phyloP scores from a whole-genome alignment of 1,284 basidiomycete species.

The Earliella scabrosa region DNA sequence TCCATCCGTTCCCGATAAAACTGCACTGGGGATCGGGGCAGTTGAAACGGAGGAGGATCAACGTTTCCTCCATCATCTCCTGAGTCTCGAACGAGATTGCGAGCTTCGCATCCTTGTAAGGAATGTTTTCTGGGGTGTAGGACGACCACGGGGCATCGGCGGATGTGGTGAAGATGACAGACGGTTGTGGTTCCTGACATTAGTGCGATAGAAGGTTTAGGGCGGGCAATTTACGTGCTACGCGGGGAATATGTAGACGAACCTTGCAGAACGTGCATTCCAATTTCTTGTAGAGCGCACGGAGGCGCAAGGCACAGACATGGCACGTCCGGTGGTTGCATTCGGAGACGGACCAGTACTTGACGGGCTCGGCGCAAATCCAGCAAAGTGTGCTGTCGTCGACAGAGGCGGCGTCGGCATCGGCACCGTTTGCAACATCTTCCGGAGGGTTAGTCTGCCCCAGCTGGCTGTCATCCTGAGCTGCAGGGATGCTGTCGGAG shows the following conservation, averaged over 20 bases:
- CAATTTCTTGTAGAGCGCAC: constrained; percentile 91
- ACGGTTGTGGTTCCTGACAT: constrained; percentile 73
- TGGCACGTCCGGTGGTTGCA: constrained; percentile 96
- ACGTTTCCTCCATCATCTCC: constrained; percentile 94
- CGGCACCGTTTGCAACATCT: constrained; percentile 5
- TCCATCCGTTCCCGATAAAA: constrained; percentile 87
- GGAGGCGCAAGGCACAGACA: constrained; percentile 89
- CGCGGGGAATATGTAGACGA: constrained; percentile 20
- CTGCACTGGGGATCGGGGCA: constrained; percentile 85
- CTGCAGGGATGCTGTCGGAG: constrained; percentile 4
- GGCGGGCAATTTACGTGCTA: constrained; percentile 1
- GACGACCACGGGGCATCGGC: constrained; percentile 66
- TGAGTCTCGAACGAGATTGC: constrained; percentile 88
- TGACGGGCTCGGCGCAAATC: constrained; percentile 96
- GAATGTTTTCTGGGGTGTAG: constrained; percentile 60
- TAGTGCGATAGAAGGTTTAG: background rate
- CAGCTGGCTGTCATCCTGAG: constrained; percentile 5
- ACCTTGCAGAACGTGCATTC: constrained; percentile 99
- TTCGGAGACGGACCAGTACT: constrained; percentile 86
- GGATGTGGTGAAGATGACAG: constrained; percentile 83
- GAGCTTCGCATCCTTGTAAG: constrained; percentile 79
- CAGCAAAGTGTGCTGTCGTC: constrained; percentile 72
- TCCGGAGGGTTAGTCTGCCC: background rate
- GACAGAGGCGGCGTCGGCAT: constrained; percentile 14
- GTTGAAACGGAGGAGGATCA: constrained; percentile 90